Base-by-base conservation (phyloP, 306 rosid species). In the Acacia confusa region DNA sequence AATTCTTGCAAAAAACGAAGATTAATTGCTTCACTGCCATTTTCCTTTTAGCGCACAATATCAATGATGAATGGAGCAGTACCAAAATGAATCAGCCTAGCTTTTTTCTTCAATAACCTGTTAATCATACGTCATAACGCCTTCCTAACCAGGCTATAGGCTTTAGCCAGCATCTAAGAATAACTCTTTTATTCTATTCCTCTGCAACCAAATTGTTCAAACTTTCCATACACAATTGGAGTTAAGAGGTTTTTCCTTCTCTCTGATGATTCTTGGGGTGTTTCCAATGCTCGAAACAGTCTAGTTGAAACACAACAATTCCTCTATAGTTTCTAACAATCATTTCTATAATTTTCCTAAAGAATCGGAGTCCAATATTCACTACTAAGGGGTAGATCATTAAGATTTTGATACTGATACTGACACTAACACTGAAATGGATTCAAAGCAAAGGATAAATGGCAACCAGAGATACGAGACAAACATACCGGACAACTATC, bases 401-500 rank as follows among this genome's bases (percentile, higher is more conserved):
- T 7, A 34, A 34, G 7, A 36, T 6, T 36, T 36, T 36, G 40
- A 36, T 36, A 36, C 38, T 34, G 38, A 34, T 34, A 34, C 40
- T 36, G 40, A 36, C 34, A n/a, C n/a, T n/a, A n/a, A n/a, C 34
- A 36, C 40, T 36, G 40, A 4, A 68, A 38, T 36, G 19, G 50
- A 38, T 40, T 38, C 32, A 3, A 38, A 69, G 52, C 1, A 50
- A 55, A 45, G 36, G 20, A 66, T 66, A 11, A n/a, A 34, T 17
- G 38, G 38, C 38, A 34, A 34, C 7, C 5, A 34, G 38, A 34
- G 38, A 3, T 17, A 15, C 4, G 45, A 40, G 66, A 40, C n/a
- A 52, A 12, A 45, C 85, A 77, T 83, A 83, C 87, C 70, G 28
- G 61, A 53, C 10, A 55, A 7, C 70, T 28, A 77, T 75, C 47